Percentiles rank a stretch among this genome's conserved stretches.
These are phyloP conservation scores for Claviceps paspali DNA, from an alignment of 2,329 filamentous ascomycete genomes.

Conservation along the genomic window DNA sequence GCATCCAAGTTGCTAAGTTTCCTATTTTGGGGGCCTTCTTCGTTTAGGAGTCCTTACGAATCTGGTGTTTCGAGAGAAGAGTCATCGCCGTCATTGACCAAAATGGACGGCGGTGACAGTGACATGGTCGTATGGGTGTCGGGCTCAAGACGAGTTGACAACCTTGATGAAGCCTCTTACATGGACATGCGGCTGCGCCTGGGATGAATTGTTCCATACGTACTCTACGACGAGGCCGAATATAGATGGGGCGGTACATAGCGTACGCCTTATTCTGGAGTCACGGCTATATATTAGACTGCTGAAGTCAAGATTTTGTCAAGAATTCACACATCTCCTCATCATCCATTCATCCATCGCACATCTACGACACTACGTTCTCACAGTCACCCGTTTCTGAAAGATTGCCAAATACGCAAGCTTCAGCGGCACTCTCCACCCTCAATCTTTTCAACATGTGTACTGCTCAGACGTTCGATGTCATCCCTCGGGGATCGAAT, in stretches of 20 bases:
- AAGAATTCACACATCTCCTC: no score
- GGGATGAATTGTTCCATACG: conserved; percentile 1
- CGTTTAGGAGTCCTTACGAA: neutral
- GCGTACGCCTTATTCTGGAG: neutral
- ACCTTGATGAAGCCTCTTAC: conserved; percentile 3
- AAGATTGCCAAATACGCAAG: no score
- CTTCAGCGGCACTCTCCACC: no score
- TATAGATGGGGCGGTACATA: neutral
- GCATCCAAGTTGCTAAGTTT: neutral
- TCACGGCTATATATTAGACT: neutral
- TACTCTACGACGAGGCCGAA: neutral
- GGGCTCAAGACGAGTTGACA: neutral
- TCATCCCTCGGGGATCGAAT: no score
- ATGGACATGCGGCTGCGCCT: neutral
- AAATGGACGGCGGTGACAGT: no score
- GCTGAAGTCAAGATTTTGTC: neutral
- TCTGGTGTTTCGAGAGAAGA: neutral
- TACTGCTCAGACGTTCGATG: no score
- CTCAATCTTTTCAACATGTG: no score
- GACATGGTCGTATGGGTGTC: neutral
- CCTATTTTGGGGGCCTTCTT: neutral
- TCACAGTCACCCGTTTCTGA: no score
- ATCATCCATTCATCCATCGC: neutral
- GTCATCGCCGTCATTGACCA: no score
- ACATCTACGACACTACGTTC: no score